These are phyloP conservation scores for Ceratobasidium theobromae DNA, from an alignment of 1,284 basidiomycete genomes.

Conservation along the genomic window DNA sequence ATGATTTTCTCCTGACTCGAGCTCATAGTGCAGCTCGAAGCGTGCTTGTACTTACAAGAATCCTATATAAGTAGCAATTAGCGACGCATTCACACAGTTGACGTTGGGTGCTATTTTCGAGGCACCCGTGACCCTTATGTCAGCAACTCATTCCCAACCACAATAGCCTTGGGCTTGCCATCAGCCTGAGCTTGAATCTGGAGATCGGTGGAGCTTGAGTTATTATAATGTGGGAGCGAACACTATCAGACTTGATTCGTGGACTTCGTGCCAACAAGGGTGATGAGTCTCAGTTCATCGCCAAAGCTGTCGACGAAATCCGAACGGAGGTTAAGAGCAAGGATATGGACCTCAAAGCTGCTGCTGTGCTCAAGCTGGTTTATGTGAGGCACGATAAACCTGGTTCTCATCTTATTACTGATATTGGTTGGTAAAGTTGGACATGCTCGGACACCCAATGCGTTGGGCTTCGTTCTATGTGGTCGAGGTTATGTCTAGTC, in stretches of 20 bases:
- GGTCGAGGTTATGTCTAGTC: conserved; percentile 96
- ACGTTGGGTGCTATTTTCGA: too few species aligned
- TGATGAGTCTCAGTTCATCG: conserved; percentile 79
- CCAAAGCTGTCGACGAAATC: conserved; percentile 83
- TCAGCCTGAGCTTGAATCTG: neutral
- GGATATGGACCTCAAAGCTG: conserved; percentile 97
- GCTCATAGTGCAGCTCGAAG: too few species aligned
- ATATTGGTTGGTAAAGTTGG: conserved; percentile 56
- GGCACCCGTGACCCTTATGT: too few species aligned
- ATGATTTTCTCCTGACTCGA: too few species aligned
- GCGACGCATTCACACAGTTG: too few species aligned
- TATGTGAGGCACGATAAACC: conserved; percentile 66
- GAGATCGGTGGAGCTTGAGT: neutral
- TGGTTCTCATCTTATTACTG: neutral
- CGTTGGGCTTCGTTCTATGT: conserved; percentile 91
- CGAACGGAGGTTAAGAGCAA: conserved; percentile 86
- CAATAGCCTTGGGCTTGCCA: neutral
- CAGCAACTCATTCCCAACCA: too few species aligned
- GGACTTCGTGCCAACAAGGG: conserved; percentile 82
- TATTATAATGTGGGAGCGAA: conserved; percentile 82
- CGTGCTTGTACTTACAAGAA: too few species aligned
- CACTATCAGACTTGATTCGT: conserved; percentile 87
- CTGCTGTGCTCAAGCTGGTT: conserved; percentile 91
- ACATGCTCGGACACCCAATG: conserved; percentile 93
- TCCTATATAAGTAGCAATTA: too few species aligned